Percentiles rank a stretch among this genome's conserved stretches.
These are phyloP conservation scores for Ambrosia hybrid DNA, from an alignment of 140 eudicot species.

Conservation along the genomic window DNA sequence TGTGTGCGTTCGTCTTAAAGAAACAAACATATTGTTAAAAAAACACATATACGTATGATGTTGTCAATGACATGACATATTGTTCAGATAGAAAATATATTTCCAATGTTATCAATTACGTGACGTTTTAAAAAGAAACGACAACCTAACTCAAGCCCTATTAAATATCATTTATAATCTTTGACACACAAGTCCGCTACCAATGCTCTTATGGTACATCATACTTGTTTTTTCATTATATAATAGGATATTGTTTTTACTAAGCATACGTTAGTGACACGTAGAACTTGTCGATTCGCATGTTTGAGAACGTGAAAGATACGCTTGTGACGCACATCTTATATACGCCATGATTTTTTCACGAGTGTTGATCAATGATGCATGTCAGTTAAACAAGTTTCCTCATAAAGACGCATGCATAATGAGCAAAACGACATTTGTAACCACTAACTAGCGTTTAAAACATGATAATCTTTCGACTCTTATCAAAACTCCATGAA, in stretches of 20 bases:
- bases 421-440: not conserved
- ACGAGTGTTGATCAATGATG: not conserved
- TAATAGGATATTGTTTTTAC: not conserved
- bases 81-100: too few relatives aligned
- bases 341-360: not conserved
- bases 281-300: not conserved
- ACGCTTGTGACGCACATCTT: not conserved
- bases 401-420: not conserved
- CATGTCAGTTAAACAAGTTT: not conserved
- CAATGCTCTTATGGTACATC: not conserved
- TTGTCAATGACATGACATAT: not conserved
- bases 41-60: too few relatives aligned
- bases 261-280: not conserved
- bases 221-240: too few relatives aligned
- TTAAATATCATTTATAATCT: too few relatives aligned
- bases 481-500: too few relatives aligned
- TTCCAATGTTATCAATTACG: too few relatives aligned
- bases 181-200: not conserved
- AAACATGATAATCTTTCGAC: too few relatives aligned
- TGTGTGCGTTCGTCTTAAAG: too few relatives aligned
- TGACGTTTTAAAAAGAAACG: too few relatives aligned
- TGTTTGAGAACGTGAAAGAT: not conserved
- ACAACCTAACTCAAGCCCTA: too few relatives aligned
- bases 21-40: too few relatives aligned
- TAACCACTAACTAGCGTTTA: too few relatives aligned